A percentile compares a stretch with the other conserved stretches of the same genome.
Evolutionary conservation across 352 stramenopile genomes (phyloP).

Genomic region (Phytophthora syringae): DNA sequence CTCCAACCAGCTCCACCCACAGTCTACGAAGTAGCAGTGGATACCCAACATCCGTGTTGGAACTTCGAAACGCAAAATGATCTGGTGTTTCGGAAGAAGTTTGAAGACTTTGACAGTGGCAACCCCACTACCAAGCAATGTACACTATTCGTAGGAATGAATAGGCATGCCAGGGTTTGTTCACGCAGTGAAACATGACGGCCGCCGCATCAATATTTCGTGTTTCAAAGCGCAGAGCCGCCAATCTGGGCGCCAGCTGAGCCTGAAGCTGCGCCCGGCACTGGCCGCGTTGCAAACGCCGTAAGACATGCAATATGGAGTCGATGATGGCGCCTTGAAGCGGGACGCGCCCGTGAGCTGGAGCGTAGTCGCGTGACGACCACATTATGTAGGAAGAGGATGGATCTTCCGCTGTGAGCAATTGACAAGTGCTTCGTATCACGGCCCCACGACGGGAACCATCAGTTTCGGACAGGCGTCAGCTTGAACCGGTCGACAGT

Average conservation of each 20-base stretch:
- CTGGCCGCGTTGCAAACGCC: constrained; percentile 2
- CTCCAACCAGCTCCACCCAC: too few relatives aligned
- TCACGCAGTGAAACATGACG: background rate
- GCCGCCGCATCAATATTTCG: background rate
- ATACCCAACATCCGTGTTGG: too few relatives aligned
- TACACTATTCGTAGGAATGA: too few relatives aligned
- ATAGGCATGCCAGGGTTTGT: background rate
- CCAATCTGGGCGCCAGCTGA: background rate
- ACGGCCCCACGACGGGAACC: constrained; percentile 19
- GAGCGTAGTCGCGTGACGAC: constrained; percentile 7
- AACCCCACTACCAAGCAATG: too few relatives aligned
- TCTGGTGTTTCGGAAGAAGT: too few relatives aligned
- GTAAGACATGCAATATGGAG: too few relatives aligned
- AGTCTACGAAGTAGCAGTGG: too few relatives aligned
- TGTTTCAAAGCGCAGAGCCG: background rate
- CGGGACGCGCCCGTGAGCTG: background rate
- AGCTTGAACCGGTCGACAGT: background rate
- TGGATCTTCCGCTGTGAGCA: constrained; percentile 20
- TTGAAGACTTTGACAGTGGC: too few relatives aligned
- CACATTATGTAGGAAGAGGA: too few relatives aligned
- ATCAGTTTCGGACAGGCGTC: constrained; percentile 12
- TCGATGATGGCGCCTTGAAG: background rate
- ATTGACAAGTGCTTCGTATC: constrained; percentile 5
- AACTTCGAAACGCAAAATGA: too few relatives aligned
- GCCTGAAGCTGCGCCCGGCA: background rate